Evolutionary conservation across 306 rosid species (phyloP), one percentile per base, ranked within the genome.

Genomic region (Vigna trinervia): DNA sequence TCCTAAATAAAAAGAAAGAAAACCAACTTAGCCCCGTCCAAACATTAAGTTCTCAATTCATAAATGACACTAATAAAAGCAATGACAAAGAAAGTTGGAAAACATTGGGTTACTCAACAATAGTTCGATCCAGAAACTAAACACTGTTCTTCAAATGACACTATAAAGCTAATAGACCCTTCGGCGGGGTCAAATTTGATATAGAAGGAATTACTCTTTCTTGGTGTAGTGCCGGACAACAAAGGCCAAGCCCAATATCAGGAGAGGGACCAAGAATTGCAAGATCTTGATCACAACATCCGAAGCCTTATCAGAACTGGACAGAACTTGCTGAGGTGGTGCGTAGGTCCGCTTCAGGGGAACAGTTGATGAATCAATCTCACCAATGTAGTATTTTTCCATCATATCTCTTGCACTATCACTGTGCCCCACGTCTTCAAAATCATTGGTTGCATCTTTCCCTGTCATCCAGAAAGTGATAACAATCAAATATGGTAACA

Each of bases 351-450:
- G 82, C 52, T 72, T 93, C 28, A 48, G 50, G 0, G 99, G 99
- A 7, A 96, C 88, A 5, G 92, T 86, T 2, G 97, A 80, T 13
- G 84, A 8, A 86, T 96, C 99, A 43, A 96, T 85, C 72, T 91
- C 87, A n/a, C 99, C 99, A 41, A 96, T 90, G 63, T 78, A 89
- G 78, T 96, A 96, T 66, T 91, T 84, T 28, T 66, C 93, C 99
- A 96, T 91, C 97, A 93, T 84, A 0, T 91, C 97, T 83, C 90
- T 91, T 11, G 99, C 99, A 20, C 88, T 43, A 82, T 96, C 99
- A 70, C 98, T 93, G 88, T 96, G 99, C 13, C 99, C 99, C 8
- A 93, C 98, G 75, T 93, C 98, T 83, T 93, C 99, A 66, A 91
- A 96, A 90, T 96, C 99, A 74, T 84, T 85, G 17, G 98, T 88